phyloP scores from a whole-genome alignment of 1,139 yeast genomes.

The Candida albicans region DNA sequence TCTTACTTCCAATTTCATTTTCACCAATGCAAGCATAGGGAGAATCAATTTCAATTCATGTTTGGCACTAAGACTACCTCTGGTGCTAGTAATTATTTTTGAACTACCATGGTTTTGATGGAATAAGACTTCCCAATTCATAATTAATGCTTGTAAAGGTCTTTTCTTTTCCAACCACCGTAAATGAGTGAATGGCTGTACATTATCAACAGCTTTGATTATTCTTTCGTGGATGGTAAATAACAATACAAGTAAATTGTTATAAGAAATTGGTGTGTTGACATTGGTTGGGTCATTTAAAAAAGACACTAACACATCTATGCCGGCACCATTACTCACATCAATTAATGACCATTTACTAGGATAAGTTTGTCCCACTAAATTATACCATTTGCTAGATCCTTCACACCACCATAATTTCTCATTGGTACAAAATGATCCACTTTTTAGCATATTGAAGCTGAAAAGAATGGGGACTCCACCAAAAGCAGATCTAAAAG shows the following conservation, averaged over 20 bases:
- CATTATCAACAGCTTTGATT: constrained; percentile 40
- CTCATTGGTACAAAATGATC: constrained; percentile 71
- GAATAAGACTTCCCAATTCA: constrained; percentile 65
- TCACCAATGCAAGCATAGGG: constrained; percentile 64
- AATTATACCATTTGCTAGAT: constrained; percentile 56
- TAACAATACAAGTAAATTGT: constrained; percentile 62
- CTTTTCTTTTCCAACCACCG: constrained; percentile 65
- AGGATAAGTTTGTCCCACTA: constrained; percentile 18
- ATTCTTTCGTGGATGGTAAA: constrained; percentile 75
- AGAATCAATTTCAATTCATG: constrained; percentile 62
- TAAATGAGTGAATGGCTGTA: constrained; percentile 27
- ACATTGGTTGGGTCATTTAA: constrained; percentile 8
- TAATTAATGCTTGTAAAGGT: constrained; percentile 50
- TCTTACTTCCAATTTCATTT: constrained; percentile 59
- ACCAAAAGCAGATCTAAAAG: constrained; percentile 65
- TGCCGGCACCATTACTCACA: constrained; percentile 57
- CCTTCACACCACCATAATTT: constrained; percentile 65
- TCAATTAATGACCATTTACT: constrained; percentile 37
- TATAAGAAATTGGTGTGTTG: constrained; percentile 38
- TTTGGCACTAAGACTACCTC: constrained; percentile 48
- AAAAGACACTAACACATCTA: constrained; percentile 49
- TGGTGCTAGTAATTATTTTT: constrained; percentile 51
- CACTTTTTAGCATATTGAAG: constrained; percentile 68
- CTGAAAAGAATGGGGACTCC: constrained; percentile 56
- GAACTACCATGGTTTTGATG: constrained; percentile 61